Percentiles rank a stretch among this genome's conserved stretches.
phyloP scores from a whole-genome alignment of 2,329 filamentous ascomycete species.

The Verticillium nubilum region DNA sequence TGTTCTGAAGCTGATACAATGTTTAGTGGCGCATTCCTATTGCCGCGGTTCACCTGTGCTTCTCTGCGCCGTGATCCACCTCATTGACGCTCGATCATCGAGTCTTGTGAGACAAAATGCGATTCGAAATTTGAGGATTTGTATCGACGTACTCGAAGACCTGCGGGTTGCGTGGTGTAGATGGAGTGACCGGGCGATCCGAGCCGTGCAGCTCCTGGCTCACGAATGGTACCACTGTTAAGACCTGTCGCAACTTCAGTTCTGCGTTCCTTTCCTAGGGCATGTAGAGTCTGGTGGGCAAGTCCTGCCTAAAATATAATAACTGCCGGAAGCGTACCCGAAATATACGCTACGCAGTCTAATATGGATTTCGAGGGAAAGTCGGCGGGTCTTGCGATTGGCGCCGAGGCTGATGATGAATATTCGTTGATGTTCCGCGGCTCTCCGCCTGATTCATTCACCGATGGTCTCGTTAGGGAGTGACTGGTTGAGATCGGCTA shows the following conservation, averaged over 20 bases:
- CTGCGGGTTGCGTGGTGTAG: conserved; percentile 10
- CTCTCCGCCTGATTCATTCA: too few relatives aligned
- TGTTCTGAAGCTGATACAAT: not conserved
- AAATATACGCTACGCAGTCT: too few relatives aligned
- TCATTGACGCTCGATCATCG: conserved; percentile 13
- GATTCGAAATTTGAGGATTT: conserved; percentile 8
- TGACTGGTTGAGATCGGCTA: too few relatives aligned
- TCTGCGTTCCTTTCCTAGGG: not conserved
- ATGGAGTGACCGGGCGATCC: conserved; percentile 11
- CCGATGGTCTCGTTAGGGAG: too few relatives aligned
- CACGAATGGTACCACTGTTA: conserved; percentile 13
- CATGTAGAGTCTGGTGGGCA: too few relatives aligned
- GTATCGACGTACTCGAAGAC: conserved; percentile 10
- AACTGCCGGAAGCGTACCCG: too few relatives aligned
- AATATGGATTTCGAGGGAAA: too few relatives aligned
- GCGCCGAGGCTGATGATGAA: too few relatives aligned
- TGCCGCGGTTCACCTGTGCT: conserved; percentile 14
- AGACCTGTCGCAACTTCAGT: conserved; percentile 6
- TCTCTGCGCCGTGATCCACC: conserved; percentile 13
- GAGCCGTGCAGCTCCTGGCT: conserved; percentile 8
- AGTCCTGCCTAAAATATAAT: not conserved
- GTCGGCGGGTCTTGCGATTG: too few relatives aligned
- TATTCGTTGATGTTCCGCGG: too few relatives aligned
- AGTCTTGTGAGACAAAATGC: conserved; percentile 8
- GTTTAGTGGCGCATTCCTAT: conserved; percentile 13